Evolutionary conservation across 805 yeast species (phyloP).

Genomic region (Yarrowia sp.): DNA sequence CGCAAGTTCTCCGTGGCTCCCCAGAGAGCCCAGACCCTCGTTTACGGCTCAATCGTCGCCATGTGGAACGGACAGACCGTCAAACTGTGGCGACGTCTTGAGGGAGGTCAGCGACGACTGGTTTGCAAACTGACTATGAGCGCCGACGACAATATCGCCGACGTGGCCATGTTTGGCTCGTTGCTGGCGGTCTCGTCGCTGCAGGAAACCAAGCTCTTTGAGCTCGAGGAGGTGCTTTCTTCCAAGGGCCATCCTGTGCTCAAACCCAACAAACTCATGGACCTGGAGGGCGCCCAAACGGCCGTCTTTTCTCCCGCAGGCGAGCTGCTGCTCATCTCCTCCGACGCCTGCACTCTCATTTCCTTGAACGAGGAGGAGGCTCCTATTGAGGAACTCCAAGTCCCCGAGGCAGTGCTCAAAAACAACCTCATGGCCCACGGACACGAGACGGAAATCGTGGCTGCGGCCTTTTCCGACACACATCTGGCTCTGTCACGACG

Average conservation of each 20-base stretch:
- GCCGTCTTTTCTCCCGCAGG: constrained; percentile 26
- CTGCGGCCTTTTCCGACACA: constrained; percentile 56
- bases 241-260: constrained; percentile 43
- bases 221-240: constrained; percentile 54
- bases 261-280: constrained; percentile 49
- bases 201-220: constrained; percentile 71
- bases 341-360: constrained; percentile 39
- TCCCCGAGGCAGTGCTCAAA: constrained; percentile 27
- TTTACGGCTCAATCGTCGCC: constrained; percentile 59
- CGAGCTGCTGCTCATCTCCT: constrained; percentile 7
- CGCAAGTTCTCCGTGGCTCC: constrained; percentile 68
- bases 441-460: constrained; percentile 61
- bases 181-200: constrained; percentile 75
- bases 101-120: constrained; percentile 51
- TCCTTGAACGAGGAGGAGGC: constrained; percentile 41
- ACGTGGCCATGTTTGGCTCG: constrained; percentile 68
- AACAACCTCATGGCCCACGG: constrained; percentile 54
- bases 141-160: constrained; percentile 81
- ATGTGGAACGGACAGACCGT: constrained; percentile 85
- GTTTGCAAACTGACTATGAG: constrained; percentile 69
- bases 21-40: constrained; percentile 63
- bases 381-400: constrained; percentile 39
- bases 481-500: constrained; percentile 65
- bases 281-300: constrained; percentile 17
- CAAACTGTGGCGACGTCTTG: constrained; percentile 69